Conservation (phyloP, 78 protist species). For the Planoprotostelium fungivorum region DNA sequence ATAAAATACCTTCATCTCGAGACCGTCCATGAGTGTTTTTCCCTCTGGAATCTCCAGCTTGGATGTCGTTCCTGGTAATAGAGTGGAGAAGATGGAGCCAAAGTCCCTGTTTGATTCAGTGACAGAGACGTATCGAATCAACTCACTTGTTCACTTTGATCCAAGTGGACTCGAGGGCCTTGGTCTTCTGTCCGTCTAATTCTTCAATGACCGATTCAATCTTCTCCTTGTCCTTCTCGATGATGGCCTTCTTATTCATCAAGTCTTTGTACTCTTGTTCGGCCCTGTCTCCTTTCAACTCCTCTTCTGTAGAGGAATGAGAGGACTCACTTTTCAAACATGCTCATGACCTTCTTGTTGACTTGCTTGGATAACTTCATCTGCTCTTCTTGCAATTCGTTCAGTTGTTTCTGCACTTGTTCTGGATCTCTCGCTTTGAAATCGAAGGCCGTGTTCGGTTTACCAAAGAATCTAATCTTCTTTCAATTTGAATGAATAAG, state of each 20-base stretch:
- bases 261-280: slow-evolving; percentile 91
- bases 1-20: slow-evolving; percentile 34
- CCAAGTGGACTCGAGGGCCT: slow-evolving; percentile 83
- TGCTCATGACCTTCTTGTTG: slow-evolving; percentile 85
- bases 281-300: slow-evolving; percentile 13
- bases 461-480: slow-evolving; percentile 47
- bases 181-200: slow-evolving; percentile 89
- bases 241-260: slow-evolving; percentile 66
- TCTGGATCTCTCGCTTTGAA: slow-evolving; percentile 15
- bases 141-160: slow-evolving; percentile 64
- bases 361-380: slow-evolving; percentile 51
- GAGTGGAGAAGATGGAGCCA: slow-evolving; percentile 87
- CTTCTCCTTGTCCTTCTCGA: slow-evolving; percentile 88
- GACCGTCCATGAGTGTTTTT: slow-evolving; percentile 35
- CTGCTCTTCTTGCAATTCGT: slow-evolving; percentile 27
- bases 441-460: slow-evolving; percentile 63
- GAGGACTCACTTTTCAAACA: slow-evolving; percentile 29
- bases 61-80: slow-evolving; percentile 92
- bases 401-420: neutral
- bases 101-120: slow-evolving; percentile 48
- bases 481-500: neutral
- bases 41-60: slow-evolving; percentile 67
- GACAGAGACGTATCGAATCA: slow-evolving; percentile 14
- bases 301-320: neutral
- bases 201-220: slow-evolving; percentile 79